Conservation (phyloP, 495 filamentous ascomycete genomes). For the Parathielavia appendiculata region DNA sequence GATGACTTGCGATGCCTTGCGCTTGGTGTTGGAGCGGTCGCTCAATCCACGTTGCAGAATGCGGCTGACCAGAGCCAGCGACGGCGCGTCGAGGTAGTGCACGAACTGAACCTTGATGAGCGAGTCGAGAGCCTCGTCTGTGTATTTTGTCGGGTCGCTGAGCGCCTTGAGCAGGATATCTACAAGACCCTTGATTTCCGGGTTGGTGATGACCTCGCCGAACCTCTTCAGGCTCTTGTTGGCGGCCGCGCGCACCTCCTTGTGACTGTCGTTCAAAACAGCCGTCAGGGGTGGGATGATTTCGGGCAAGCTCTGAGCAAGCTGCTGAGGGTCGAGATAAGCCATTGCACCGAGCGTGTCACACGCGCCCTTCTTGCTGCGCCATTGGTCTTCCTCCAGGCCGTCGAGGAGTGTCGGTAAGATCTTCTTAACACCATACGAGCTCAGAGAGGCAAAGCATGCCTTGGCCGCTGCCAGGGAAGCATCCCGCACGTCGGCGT, state of each 20-base stretch:
- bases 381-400: conserved; percentile 91
- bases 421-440: conserved; percentile 91
- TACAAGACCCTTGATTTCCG: conserved; percentile 88
- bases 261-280: conserved; percentile 95
- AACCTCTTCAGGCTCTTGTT: conserved; percentile 96
- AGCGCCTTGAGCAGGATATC: conserved; percentile 89
- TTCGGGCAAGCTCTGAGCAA: conserved; percentile 84
- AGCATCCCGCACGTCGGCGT: conserved; percentile 82
- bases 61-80: conserved; percentile 86
- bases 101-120: conserved; percentile 95
- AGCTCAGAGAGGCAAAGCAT: conserved; percentile 87
- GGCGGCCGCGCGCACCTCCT: conserved; percentile 85
- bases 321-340: conserved; percentile 89
- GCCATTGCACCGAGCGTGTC: conserved; percentile 97
- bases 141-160: conserved; percentile 96
- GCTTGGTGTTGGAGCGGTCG: conserved; percentile 88
- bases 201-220: conserved; percentile 96
- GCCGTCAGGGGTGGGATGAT: conserved; percentile 93
- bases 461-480: conserved; percentile 90
- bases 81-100: conserved; percentile 94
- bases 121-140: conserved; percentile 86
- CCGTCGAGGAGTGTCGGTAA: conserved; percentile 88
- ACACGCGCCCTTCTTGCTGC: conserved; percentile 96
- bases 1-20: conserved; percentile 94
- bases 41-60: conserved; percentile 89